phyloP scores from a whole-genome alignment of 192 early-diverging fungal genomes.

The Coemansia sp. region DNA sequence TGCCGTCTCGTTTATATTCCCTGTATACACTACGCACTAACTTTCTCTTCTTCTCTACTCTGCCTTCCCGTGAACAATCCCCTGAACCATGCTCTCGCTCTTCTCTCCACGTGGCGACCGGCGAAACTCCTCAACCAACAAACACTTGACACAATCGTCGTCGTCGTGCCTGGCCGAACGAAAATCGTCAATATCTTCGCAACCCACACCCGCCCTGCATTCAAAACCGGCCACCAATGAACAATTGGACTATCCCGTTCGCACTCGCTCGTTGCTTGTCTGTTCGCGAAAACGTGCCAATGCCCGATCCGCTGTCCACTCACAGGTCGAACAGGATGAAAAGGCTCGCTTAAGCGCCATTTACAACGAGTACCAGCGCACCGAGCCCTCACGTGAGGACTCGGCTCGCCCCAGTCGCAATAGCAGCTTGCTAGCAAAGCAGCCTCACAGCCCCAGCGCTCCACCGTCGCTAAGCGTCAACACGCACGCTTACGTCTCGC shows the following conservation, averaged over 20 bases:
- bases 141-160: conserved; percentile 3
- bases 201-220: neutral
- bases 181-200: conserved; percentile 11
- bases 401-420: conserved; percentile 27
- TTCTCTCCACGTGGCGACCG: conserved; percentile 41
- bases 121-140: conserved; percentile 1
- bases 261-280: conserved; percentile 29
- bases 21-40: neutral
- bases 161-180: conserved; percentile 6
- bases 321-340: conserved; percentile 44
- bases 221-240: conserved; percentile 3
- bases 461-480: conserved; percentile 23
- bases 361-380: conserved; percentile 30
- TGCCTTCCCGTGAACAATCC: neutral
- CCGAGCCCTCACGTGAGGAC: conserved; percentile 7
- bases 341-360: conserved; percentile 35
- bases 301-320: conserved; percentile 4
- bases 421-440: conserved; percentile 36
- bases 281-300: conserved; percentile 11
- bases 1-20: too few relatives aligned
- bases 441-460: neutral
- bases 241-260: conserved; percentile 18
- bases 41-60: neutral
- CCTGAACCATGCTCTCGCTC: conserved; percentile 25
- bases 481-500: conserved; percentile 13